Percentiles rank a stretch among this genome's conserved stretches.
Evolutionary conservation across 768 basidiomycete species (phyloP).

Genomic region (Filobasidium floriforme): DNA sequence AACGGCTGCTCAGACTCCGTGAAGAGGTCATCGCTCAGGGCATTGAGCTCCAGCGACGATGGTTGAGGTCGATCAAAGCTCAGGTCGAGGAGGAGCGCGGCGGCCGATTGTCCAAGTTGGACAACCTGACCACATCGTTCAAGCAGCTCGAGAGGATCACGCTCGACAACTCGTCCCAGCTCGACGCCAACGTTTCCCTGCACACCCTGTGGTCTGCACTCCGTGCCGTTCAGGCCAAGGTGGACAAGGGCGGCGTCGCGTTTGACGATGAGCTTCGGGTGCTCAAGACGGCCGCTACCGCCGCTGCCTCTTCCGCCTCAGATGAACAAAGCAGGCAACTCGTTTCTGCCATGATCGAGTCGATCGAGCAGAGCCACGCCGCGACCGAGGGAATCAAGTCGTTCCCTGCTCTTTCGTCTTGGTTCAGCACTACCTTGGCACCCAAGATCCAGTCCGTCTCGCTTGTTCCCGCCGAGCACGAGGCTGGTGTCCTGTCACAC

Average conservation of each 20-base stretch:
- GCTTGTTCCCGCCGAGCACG: slow-evolving; percentile 72
- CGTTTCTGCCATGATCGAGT: slow-evolving; percentile 67
- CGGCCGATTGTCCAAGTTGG: slow-evolving; percentile 86
- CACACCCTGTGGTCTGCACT: slow-evolving; percentile 90
- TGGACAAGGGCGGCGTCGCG: slow-evolving; percentile 60
- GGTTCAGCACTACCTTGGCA: slow-evolving; percentile 76
- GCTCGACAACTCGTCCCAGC: slow-evolving; percentile 77
- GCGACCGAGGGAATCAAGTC: slow-evolving; percentile 60
- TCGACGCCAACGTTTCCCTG: slow-evolving; percentile 86
- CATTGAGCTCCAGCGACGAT: slow-evolving; percentile 90
- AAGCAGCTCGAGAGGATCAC: slow-evolving; percentile 86
- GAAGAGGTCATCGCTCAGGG: slow-evolving; percentile 94
- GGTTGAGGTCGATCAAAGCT: slow-evolving; percentile 93
- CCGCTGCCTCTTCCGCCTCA: slow-evolving; percentile 56
- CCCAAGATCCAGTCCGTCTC: slow-evolving; percentile 82
- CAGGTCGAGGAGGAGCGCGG: slow-evolving; percentile 94
- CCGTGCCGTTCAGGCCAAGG: slow-evolving; percentile 64
- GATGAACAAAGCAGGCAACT: slow-evolving; percentile 61
- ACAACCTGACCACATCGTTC: slow-evolving; percentile 79
- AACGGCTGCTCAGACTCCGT: slow-evolving; percentile 57
- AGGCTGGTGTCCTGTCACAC: slow-evolving; percentile 80
- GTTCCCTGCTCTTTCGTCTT: slow-evolving; percentile 77
- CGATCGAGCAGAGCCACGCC: slow-evolving; percentile 42
- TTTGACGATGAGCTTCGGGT: slow-evolving; percentile 86
- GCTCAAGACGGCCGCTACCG: slow-evolving; percentile 59